A percentile compares a stretch with the other conserved stretches of the same genome.
Conservation (phyloP, 352 stramenopile genomes). For the Globisporangium megalacanthum region DNA sequence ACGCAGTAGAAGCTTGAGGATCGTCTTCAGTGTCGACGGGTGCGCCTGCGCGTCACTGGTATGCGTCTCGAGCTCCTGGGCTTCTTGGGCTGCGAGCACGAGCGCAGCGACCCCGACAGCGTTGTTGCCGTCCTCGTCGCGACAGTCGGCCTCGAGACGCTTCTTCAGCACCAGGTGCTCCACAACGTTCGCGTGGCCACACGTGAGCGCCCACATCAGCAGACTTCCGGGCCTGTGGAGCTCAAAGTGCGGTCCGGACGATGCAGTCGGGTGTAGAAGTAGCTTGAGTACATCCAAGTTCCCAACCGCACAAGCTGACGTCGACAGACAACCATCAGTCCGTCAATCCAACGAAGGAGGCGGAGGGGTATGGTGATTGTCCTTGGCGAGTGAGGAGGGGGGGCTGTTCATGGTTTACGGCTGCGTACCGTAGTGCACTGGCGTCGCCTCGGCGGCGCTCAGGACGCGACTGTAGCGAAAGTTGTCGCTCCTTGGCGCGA, state of each 20-base stretch:
- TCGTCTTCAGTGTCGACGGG: constrained; percentile 16
- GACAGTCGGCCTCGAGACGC: constrained; percentile 43
- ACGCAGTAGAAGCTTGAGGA: constrained; percentile 22
- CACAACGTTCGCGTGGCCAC: constrained; percentile 28
- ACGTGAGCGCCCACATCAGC: constrained; percentile 62
- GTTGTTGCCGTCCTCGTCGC: constrained; percentile 75
- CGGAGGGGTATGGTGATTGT: background rate
- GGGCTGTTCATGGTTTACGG: background rate
- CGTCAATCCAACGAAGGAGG: too few relatives aligned
- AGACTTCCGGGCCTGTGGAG: constrained; percentile 38
- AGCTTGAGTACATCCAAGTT: constrained; percentile 62
- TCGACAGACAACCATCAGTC: background rate
- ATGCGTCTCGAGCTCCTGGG: background rate
- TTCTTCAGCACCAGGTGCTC: constrained; percentile 46
- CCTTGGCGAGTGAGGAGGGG: background rate
- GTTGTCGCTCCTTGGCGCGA: constrained; percentile 45
- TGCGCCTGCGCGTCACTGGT: constrained; percentile 1
- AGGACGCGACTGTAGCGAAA: constrained; percentile 53
- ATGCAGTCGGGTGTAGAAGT: constrained; percentile 22
- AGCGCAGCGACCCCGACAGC: constrained; percentile 45
- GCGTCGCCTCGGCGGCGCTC: constrained; percentile 44
- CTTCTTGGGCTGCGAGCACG: constrained; percentile 20
- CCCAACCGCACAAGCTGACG: constrained; percentile 35
- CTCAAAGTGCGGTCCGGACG: constrained; percentile 9
- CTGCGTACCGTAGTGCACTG: constrained; percentile 51